These are phyloP conservation scores for Boletus vermiculosoides DNA, from an alignment of 768 basidiomycete species.

Conservation along the genomic window DNA sequence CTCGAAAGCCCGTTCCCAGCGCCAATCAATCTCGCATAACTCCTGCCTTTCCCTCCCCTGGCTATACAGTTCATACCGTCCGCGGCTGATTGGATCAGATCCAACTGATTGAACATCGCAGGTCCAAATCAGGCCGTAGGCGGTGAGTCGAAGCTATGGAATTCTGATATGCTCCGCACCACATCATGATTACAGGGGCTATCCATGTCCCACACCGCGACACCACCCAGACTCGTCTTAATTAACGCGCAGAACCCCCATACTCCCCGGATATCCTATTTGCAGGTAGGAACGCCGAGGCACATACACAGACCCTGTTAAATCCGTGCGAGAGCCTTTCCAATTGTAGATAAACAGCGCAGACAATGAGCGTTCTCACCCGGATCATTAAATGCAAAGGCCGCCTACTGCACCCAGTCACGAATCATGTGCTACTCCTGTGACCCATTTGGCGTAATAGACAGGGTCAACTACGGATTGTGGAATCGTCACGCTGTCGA, in stretches of 20 bases:
- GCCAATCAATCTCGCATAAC: constrained; percentile 2
- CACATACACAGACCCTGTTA: not conserved
- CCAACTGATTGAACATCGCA: constrained; percentile 11
- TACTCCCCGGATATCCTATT: constrained; percentile 1
- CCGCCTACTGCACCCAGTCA: constrained; percentile 7
- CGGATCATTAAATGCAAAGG: not conserved
- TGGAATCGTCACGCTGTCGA: not conserved
- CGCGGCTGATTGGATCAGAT: constrained; percentile 17
- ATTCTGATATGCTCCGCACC: constrained; percentile 1
- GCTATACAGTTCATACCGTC: not conserved
- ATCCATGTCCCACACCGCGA: not conserved
- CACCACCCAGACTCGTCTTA: not conserved
- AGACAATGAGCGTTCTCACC: constrained; percentile 8
- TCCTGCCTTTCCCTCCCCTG: not conserved
- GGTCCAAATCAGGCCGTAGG: constrained; percentile 3
- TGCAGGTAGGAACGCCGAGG: constrained; percentile 5
- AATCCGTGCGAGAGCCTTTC: constrained; percentile 1
- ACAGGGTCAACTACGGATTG: not conserved
- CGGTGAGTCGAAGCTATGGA: constrained; percentile 5
- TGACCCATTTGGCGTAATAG: not conserved
- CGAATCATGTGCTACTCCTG: not conserved
- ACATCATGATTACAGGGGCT: constrained; percentile 11
- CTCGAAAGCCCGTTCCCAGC: not conserved
- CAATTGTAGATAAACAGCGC: not conserved
- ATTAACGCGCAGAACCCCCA: constrained; percentile 1